phyloP scores from a whole-genome alignment of 371 early-diverging fungal genomes.

The Coemansia sp. region DNA sequence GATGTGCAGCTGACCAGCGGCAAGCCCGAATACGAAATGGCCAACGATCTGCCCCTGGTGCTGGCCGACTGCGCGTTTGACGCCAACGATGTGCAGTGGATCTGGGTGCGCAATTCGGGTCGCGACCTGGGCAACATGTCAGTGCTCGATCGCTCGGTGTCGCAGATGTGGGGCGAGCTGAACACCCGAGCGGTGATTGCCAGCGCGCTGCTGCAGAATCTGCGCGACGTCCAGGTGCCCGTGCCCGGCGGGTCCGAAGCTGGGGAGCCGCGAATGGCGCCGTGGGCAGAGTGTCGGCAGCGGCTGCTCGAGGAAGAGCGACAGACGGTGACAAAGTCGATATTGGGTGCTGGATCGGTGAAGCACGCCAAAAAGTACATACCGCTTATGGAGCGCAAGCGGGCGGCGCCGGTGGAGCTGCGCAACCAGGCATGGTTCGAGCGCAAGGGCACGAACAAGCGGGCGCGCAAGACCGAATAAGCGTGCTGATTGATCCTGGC shows the following conservation, averaged over 20 bases:
- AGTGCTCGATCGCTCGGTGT: conserved; percentile 28
- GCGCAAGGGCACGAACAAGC: conserved; percentile 33
- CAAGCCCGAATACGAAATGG: conserved; percentile 81
- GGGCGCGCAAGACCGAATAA: conserved; percentile 6
- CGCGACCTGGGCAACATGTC: conserved; percentile 29
- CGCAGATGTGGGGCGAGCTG: conserved; percentile 34
- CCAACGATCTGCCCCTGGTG: conserved; percentile 83
- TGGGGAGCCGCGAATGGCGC: background rate
- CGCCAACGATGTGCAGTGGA: conserved; percentile 41
- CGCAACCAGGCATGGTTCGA: conserved; percentile 46
- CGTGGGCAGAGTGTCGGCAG: conserved; percentile 24
- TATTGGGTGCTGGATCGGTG: conserved; percentile 42
- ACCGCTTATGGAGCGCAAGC: conserved; percentile 41
- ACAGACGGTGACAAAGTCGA: background rate
- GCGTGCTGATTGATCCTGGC: background rate
- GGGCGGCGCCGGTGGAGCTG: conserved; percentile 48
- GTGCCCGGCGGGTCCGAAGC: background rate
- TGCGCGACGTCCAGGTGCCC: conserved; percentile 30
- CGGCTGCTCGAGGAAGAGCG: conserved; percentile 4
- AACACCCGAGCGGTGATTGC: conserved; percentile 42
- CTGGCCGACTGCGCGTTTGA: conserved; percentile 87
- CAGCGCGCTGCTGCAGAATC: conserved; percentile 33
- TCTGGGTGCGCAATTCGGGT: conserved; percentile 24
- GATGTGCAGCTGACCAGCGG: conserved; percentile 59
- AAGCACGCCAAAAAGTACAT: conserved; percentile 27